Percentiles rank a stretch among this genome's conserved stretches.
phyloP scores from a whole-genome alignment of 106 monocot species.

The Chionographis japonica region DNA sequence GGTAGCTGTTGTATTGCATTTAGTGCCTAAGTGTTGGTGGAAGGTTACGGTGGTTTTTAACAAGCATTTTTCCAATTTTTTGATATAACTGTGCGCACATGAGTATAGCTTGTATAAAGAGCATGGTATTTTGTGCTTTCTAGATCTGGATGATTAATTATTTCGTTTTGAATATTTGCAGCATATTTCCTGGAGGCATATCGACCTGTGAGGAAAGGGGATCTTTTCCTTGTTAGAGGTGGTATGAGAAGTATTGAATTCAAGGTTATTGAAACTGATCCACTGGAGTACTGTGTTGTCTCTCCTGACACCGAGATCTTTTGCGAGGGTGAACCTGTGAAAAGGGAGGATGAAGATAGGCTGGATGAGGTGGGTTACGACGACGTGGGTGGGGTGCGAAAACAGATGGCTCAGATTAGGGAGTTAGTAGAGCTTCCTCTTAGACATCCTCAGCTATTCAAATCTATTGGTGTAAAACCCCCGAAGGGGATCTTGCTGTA shows the following conservation, averaged over 20 bases:
- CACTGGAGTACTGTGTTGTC: conserved; percentile 77
- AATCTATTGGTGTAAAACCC: conserved; percentile 90
- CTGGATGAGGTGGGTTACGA: conserved; percentile 87
- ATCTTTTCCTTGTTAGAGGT: conserved; percentile 86
- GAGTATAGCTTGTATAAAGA: background rate
- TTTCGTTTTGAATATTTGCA: conserved; percentile 14
- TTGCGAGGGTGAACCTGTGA: conserved; percentile 83
- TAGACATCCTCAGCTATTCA: conserved; percentile 81
- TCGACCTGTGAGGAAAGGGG: conserved; percentile 82
- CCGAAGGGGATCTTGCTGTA: conserved; percentile 81
- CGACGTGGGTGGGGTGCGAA: conserved; percentile 86
- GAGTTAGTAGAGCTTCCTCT: conserved; percentile 89
- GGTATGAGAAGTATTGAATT: conserved; percentile 92
- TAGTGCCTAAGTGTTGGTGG: no score
- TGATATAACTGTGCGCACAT: background rate
- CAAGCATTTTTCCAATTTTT: no score
- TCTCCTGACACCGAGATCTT: conserved; percentile 85
- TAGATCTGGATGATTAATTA: background rate
- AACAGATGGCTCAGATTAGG: conserved; percentile 90
- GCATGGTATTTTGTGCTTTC: no score
- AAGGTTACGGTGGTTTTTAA: no score
- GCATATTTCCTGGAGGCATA: conserved; percentile 89
- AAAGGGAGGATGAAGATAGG: conserved; percentile 85
- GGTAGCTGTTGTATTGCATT: no score
- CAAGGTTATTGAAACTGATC: conserved; percentile 88